phyloP scores from a whole-genome alignment of 208 protist species.

The Borovskyia barvae region DNA sequence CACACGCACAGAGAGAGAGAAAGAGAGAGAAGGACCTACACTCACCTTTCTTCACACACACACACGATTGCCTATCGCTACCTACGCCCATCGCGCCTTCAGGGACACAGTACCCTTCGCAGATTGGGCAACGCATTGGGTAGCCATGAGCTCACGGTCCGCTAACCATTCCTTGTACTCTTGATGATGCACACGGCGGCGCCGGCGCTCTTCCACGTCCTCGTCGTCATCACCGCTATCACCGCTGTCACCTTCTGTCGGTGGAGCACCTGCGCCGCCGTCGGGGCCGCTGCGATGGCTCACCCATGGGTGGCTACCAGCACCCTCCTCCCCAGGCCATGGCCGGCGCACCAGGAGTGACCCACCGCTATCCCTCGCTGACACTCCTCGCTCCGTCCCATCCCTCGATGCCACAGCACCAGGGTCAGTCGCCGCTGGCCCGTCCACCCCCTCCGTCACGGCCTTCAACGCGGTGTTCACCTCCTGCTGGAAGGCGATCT shows the following conservation, averaged over 20 bases:
- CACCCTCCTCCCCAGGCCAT: no score
- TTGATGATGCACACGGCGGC: constrained; percentile 6
- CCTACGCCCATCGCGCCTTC: constrained; percentile 11
- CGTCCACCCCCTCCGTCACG: constrained; percentile 1
- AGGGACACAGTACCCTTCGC: background rate
- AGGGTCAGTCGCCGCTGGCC: background rate
- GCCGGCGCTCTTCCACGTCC: constrained; percentile 10
- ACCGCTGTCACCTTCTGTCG: no score
- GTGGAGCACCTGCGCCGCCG: background rate
- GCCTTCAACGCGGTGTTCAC: constrained; percentile 16
- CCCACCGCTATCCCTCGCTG: no score
- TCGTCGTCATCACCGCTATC: constrained; percentile 23
- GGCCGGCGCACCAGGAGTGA: constrained; percentile 3
- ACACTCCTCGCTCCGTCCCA: background rate
- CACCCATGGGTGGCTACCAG: no score
- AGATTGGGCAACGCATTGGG: constrained; percentile 1
- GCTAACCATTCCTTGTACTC: constrained; percentile 21
- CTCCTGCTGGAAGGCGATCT: constrained; percentile 19
- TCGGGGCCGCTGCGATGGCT: no score
- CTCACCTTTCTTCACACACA: no score
- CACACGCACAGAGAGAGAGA: no score
- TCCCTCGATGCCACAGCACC: constrained; percentile 8
- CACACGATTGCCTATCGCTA: background rate
- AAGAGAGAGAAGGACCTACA: no score
- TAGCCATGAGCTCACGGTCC: constrained; percentile 18